A percentile compares a stretch with the other conserved stretches of the same genome.
Evolutionary conservation across 2,329 filamentous ascomycete species (phyloP).

Genomic region (Exophiala mesophila): DNA sequence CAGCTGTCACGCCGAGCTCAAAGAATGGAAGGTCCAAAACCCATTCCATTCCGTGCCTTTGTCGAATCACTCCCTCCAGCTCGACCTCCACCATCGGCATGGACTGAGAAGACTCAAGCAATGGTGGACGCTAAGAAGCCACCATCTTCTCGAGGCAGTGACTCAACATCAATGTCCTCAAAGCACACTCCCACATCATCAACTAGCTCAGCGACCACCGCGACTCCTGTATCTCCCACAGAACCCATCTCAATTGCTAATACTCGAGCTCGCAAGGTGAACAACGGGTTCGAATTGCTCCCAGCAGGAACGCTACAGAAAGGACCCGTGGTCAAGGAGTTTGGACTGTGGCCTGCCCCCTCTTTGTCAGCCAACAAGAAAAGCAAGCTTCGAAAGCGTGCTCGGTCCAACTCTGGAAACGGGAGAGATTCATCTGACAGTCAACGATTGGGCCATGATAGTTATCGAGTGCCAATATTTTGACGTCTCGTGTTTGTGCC

Average conservation of each 20-base stretch:
- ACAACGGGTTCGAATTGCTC: constrained; percentile 24
- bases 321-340: constrained; percentile 15
- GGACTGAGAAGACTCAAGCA: constrained; percentile 24
- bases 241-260: constrained; percentile 18
- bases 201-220: constrained; percentile 14
- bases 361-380: constrained; percentile 10
- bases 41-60: constrained; percentile 23
- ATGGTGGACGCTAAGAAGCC: constrained; percentile 19
- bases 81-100: constrained; percentile 22
- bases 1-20: constrained; percentile 17
- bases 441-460: constrained; percentile 9
- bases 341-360: constrained; percentile 15
- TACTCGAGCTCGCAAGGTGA: constrained; percentile 20
- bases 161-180: constrained; percentile 15
- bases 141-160: constrained; percentile 12
- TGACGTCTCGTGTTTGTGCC: too few species aligned
- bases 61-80: constrained; percentile 19
- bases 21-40: constrained; percentile 16
- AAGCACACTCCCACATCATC: constrained; percentile 18
- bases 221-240: constrained; percentile 7
- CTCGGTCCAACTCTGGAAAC: constrained; percentile 16
- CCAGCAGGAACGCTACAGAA: constrained; percentile 23
- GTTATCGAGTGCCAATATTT: constrained; percentile 13
- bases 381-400: constrained; percentile 19
- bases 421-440: constrained; percentile 15